Evolutionary conservation across 345 rosid species (phyloP).

Genomic region (Hirschfeldia incana): DNA sequence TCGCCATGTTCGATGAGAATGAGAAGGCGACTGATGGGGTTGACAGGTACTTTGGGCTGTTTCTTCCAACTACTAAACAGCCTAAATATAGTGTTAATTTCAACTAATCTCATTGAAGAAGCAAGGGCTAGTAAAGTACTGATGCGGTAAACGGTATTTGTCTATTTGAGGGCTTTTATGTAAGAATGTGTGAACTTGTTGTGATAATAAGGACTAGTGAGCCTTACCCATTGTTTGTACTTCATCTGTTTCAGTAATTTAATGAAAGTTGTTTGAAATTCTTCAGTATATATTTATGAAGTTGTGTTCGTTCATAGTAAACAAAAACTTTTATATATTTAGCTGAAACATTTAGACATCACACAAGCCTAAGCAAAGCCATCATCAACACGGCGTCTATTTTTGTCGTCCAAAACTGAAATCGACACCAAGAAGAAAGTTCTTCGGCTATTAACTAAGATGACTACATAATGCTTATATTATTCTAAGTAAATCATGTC

Average conservation of each 20-base stretch:
- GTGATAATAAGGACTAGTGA: neutral
- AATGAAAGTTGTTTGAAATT: neutral
- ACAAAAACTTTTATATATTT: neutral
- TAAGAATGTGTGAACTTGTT: neutral
- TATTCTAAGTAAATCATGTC: neutral
- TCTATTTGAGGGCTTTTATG: no score
- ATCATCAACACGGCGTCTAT: neutral
- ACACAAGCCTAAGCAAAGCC: neutral
- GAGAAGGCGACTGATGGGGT: slow-evolving; percentile 38
- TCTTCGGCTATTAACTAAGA: neutral
- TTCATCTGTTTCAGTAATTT: neutral
- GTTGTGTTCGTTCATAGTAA: neutral
- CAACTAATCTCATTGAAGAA: slow-evolving; percentile 27
- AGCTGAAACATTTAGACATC: neutral
- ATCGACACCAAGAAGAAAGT: neutral
- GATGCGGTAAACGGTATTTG: no score
- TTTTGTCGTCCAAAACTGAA: slow-evolving; percentile 9
- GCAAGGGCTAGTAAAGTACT: slow-evolving; percentile 21
- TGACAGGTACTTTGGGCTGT: slow-evolving; percentile 54
- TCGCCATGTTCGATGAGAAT: neutral
- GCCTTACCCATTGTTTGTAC: neutral
- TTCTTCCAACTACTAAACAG: slow-evolving; percentile 41
- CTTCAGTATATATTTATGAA: neutral
- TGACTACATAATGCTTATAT: slow-evolving; percentile 14
- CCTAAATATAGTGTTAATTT: slow-evolving; percentile 42